Conservation (phyloP, 2,329 filamentous ascomycete genomes). For the Orbilia blumenaviensis region DNA sequence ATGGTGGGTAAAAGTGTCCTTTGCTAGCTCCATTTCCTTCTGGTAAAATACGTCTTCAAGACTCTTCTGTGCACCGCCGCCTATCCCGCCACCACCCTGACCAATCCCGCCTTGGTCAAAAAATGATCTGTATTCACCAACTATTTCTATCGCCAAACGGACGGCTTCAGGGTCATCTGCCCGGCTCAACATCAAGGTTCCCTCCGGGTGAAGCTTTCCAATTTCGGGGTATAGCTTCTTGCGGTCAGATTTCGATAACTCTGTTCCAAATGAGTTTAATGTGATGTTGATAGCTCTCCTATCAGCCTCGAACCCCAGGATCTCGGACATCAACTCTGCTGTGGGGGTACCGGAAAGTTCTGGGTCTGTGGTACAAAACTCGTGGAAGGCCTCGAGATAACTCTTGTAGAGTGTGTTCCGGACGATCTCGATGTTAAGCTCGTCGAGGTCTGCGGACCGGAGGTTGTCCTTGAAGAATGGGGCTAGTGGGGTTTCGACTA, state of each 20-base stretch:
- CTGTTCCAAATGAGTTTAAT: constrained; percentile 96
- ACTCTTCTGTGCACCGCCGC: constrained; percentile 82
- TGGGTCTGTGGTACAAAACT: constrained; percentile 88
- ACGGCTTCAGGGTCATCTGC: constrained; percentile 96
- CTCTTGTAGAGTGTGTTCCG: constrained; percentile 99
- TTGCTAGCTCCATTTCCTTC: constrained; percentile 99
- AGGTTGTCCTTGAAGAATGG: constrained; percentile 97
- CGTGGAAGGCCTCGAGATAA: constrained; percentile 96
- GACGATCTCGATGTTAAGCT: constrained; percentile 99
- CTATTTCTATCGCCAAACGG: constrained; percentile 88
- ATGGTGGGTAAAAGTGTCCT: constrained; percentile 92
- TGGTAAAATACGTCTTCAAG: constrained; percentile 98
- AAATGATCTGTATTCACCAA: constrained; percentile 92
- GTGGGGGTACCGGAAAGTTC: constrained; percentile 90
- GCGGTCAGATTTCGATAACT: constrained; percentile 89
- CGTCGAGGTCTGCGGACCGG: constrained; percentile 95
- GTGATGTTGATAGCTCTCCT: constrained; percentile 98
- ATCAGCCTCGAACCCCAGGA: constrained; percentile 96
- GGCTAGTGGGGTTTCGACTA: constrained; percentile 95
- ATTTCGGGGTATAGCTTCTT: constrained; percentile 96
- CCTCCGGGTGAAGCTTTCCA: constrained; percentile 90
- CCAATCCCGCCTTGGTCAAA: constrained; percentile 90
- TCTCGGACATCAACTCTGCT: constrained; percentile 92
- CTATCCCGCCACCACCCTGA: constrained; percentile 74
- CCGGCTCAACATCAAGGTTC: constrained; percentile 90